These are phyloP conservation scores for Tubosaeta brunneosetosa DNA, from an alignment of 768 basidiomycete genomes.

Conservation along the genomic window DNA sequence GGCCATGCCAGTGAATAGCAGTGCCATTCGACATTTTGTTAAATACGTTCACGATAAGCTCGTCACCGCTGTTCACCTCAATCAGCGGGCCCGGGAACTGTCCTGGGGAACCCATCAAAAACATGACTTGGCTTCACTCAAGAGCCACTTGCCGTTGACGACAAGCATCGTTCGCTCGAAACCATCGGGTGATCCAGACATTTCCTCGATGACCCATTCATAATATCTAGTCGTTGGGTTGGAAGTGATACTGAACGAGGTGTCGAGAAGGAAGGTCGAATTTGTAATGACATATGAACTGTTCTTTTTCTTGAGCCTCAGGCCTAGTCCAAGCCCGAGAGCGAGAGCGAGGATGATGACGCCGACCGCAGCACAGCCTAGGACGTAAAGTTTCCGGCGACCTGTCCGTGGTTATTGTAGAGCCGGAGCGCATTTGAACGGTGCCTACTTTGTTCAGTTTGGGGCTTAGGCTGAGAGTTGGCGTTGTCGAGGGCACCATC, in stretches of 20 bases:
- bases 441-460: constrained; percentile 6
- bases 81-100: constrained; percentile 34
- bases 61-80: constrained; percentile 34
- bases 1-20: constrained; percentile 32
- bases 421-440: not conserved
- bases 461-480: not conserved
- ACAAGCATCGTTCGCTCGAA: constrained; percentile 40
- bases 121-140: not conserved
- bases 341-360: constrained; percentile 18
- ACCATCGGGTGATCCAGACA: constrained; percentile 40
- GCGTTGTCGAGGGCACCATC: not conserved
- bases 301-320: constrained; percentile 22
- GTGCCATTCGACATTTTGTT: constrained; percentile 31
- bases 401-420: constrained; percentile 6
- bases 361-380: constrained; percentile 12
- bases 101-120: constrained; percentile 14
- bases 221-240: constrained; percentile 39
- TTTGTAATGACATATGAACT: constrained; percentile 19
- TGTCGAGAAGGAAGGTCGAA: constrained; percentile 28
- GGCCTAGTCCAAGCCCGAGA: constrained; percentile 28
- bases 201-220: constrained; percentile 39
- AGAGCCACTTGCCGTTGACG: constrained; percentile 37
- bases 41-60: constrained; percentile 33
- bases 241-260: constrained; percentile 22
- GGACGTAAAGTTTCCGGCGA: constrained; percentile 15